Evolutionary conservation across 257 asterid species (phyloP), one percentile per base, ranked within the genome.

Genomic region (Thymus mandschuricus): DNA sequence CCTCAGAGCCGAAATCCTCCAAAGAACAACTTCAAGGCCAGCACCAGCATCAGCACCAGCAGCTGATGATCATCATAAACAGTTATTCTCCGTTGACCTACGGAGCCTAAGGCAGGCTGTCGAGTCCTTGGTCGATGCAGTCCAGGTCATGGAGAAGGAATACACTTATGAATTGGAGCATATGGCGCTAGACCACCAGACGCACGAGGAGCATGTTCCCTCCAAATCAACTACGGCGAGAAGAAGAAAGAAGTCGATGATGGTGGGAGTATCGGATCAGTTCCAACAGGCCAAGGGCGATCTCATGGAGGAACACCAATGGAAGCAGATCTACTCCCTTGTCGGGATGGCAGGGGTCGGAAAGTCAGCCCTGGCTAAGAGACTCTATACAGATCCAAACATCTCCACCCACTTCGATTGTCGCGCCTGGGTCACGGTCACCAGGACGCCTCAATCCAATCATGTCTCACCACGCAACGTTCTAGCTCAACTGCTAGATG

Each of bases 91-190:
- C 15, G 0, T 57, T 28, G 21, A 57, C 34, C 7, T 69, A 45
- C 10, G 7, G 33, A 10, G 29, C 27, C 4, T 44, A 5, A 6
- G 30, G 3, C 15, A n/a, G 1, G 49, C 7, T 0, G 50, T 60
- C 8, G 30, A 15, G 8, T 60, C 50, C 31, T 60, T 60, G 33
- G 10, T 8, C 50, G 10, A 35, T 7, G 3, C 21, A 5, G 1
- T 62, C 52, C 41, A 41, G 34, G 10, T 9, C 4, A 62, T 21
- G 68, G 52, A 62, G 52, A 15, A 21, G 54, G 68, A 62, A 15
- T 62, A 62, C 35, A 8, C 8, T 3, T 1, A 62, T 6, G 38
- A 40, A 15, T 27, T 52, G 2, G 2, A 5, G 3, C 3, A 52
- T 3, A 1, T 21, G 33, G 31, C 58, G 2, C 1, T 15, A 6